phyloP scores from a whole-genome alignment of 176 grass and related monocot genomes.

The Zoysia pacifica region DNA sequence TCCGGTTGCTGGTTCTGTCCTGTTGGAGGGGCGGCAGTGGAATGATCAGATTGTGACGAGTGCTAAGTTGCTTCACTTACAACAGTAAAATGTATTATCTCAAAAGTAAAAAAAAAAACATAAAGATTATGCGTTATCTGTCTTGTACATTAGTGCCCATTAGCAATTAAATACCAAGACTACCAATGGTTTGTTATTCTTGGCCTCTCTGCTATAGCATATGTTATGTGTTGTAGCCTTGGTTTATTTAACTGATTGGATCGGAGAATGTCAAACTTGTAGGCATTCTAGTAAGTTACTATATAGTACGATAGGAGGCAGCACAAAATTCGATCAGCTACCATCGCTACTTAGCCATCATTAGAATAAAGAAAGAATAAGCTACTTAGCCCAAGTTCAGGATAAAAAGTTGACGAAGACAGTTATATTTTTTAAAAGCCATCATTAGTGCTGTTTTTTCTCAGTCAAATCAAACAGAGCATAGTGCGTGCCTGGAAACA shows the following conservation, averaged over 20 bases:
- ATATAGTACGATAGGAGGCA: background rate
- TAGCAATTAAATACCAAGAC: too few relatives aligned
- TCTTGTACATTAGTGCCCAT: background rate
- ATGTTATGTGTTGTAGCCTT: slow-evolving; percentile 31
- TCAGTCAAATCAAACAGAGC: background rate
- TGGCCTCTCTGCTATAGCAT: background rate
- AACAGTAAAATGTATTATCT: background rate
- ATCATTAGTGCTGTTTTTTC: too few relatives aligned
- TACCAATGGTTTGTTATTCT: too few relatives aligned
- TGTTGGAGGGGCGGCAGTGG: slow-evolving; percentile 36
- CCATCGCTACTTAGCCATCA: background rate
- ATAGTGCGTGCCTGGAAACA: background rate
- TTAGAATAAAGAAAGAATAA: background rate
- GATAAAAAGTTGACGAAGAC: too few relatives aligned
- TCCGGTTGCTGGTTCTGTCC: slow-evolving; percentile 42
- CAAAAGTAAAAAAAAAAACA: background rate
- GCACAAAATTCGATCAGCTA: background rate
- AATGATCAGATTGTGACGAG: slow-evolving; percentile 1
- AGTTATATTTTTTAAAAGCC: too few relatives aligned
- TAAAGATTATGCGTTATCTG: background rate
- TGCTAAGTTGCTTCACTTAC: background rate
- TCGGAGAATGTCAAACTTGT: slow-evolving; percentile 49
- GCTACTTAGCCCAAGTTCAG: background rate
- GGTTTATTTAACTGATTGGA: slow-evolving; percentile 25
- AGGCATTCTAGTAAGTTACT: background rate